These are phyloP conservation scores for Mrakia blollopis DNA, from an alignment of 768 basidiomycete genomes.

Conservation along the genomic window DNA sequence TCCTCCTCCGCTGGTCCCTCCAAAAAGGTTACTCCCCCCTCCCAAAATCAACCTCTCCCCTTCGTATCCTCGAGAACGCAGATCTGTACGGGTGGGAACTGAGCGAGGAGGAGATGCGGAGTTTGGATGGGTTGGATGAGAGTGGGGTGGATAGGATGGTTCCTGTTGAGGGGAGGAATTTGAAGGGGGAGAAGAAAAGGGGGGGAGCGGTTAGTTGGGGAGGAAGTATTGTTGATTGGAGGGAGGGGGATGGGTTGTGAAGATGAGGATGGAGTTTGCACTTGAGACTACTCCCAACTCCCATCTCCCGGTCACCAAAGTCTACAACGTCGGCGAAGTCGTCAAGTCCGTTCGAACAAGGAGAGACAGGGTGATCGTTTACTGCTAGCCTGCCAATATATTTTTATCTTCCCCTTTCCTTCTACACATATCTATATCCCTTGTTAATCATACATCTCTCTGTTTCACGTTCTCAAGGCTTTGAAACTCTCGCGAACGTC, in stretches of 20 bases:
- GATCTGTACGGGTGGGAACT: constrained; percentile 73
- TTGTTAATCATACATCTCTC: too few relatives aligned
- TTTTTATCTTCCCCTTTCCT: too few relatives aligned
- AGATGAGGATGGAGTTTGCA: too few relatives aligned
- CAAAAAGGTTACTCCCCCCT: constrained; percentile 62
- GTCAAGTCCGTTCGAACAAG: too few relatives aligned
- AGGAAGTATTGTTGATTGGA: background rate
- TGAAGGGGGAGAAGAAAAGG: background rate
- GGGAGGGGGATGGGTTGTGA: constrained; percentile 6
- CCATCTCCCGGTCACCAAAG: too few relatives aligned
- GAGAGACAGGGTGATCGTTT: too few relatives aligned
- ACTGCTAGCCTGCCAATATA: too few relatives aligned
- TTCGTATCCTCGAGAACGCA: constrained; percentile 61
- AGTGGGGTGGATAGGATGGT: background rate
- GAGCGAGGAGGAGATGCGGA: constrained; percentile 57
- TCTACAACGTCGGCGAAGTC: too few relatives aligned
- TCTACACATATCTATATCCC: too few relatives aligned
- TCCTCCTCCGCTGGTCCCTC: constrained; percentile 50
- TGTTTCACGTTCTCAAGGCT: too few relatives aligned
- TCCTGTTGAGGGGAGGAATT: background rate
- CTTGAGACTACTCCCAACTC: too few relatives aligned
- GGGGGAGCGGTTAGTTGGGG: background rate
- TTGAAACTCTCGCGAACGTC: too few relatives aligned
- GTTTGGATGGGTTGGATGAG: constrained; percentile 63
- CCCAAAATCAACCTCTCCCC: constrained; percentile 69